Conservation (phyloP, 2,329 filamentous ascomycete species). For the Spiromastix sp. region DNA sequence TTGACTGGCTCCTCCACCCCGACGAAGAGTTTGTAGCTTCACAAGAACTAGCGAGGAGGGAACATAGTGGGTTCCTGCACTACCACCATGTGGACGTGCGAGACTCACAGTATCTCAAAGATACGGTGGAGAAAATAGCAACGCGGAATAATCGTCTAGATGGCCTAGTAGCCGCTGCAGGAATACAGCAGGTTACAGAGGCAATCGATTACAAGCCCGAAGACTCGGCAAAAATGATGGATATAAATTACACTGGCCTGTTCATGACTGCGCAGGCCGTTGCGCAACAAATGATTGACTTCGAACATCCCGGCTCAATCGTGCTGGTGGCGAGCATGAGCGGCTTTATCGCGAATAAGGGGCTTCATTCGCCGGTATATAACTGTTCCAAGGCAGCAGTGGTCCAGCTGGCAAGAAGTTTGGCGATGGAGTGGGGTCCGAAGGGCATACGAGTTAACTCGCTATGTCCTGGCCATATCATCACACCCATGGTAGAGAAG, state of each 20-base stretch:
- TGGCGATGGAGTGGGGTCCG: constrained; percentile 45
- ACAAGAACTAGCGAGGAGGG: constrained; percentile 21
- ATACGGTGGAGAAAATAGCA: constrained; percentile 8
- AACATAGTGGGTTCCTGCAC: constrained; percentile 29
- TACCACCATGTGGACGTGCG: constrained; percentile 40
- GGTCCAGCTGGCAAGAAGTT: constrained; percentile 39
- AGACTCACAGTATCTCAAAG: constrained; percentile 26
- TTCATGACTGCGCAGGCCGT: constrained; percentile 39
- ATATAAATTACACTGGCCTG: constrained; percentile 41
- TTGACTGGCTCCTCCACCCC: constrained; percentile 37
- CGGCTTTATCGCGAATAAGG: constrained; percentile 40
- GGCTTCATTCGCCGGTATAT: constrained; percentile 34
- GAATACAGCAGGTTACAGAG: constrained; percentile 32
- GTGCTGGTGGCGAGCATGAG: constrained; percentile 43
- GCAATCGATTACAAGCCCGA: constrained; percentile 32
- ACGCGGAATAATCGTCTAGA: constrained; percentile 21
- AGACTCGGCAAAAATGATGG: constrained; percentile 33
- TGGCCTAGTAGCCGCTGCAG: constrained; percentile 33
- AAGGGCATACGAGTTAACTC: constrained; percentile 44
- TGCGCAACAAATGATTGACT: constrained; percentile 21
- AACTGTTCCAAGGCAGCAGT: constrained; percentile 47
- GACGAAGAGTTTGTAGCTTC: constrained; percentile 32
- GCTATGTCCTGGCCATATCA: constrained; percentile 44
- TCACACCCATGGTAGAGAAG: constrained; percentile 66
- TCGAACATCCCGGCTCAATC: constrained; percentile 30